phyloP scores from a whole-genome alignment of 768 basidiomycete species.

The Collybia mongolica region DNA sequence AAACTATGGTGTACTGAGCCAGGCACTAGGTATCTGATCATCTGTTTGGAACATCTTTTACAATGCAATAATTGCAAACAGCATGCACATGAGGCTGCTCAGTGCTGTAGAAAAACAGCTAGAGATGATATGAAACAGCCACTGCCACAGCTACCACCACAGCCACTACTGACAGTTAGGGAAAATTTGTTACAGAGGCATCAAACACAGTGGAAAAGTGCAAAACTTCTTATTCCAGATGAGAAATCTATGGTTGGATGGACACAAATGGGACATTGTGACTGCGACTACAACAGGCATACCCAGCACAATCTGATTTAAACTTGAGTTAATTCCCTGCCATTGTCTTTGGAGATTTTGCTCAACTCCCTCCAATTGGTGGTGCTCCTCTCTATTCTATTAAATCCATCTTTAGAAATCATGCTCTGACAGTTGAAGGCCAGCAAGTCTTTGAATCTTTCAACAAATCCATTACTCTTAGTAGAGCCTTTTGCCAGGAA shows the following conservation, averaged over 20 bases:
- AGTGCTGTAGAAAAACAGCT: no score
- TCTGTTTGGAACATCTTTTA: no score
- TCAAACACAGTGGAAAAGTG: neutral
- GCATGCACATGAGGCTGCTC: no score
- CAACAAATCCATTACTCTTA: neutral
- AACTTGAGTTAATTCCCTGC: slow-evolving; percentile 17
- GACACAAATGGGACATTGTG: slow-evolving; percentile 13
- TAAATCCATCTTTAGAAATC: neutral
- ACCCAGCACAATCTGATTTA: slow-evolving; percentile 6
- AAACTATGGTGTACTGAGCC: no score
- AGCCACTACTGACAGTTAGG: no score
- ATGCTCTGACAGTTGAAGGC: neutral
- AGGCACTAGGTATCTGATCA: no score
- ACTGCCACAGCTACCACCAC: no score
- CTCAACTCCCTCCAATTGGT: slow-evolving; percentile 24
- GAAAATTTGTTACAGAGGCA: neutral
- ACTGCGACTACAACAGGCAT: slow-evolving; percentile 14
- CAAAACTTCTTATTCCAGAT: slow-evolving; percentile 19
- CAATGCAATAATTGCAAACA: no score
- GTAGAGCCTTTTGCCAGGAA: slow-evolving; percentile 1
- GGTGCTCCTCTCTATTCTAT: slow-evolving; percentile 18
- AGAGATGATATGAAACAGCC: no score
- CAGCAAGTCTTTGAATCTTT: neutral
- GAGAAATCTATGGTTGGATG: slow-evolving; percentile 26
- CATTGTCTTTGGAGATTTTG: slow-evolving; percentile 25